These are phyloP conservation scores for Colletotrichum tofieldiae DNA, from an alignment of 2,329 filamentous ascomycete species.

Conservation along the genomic window DNA sequence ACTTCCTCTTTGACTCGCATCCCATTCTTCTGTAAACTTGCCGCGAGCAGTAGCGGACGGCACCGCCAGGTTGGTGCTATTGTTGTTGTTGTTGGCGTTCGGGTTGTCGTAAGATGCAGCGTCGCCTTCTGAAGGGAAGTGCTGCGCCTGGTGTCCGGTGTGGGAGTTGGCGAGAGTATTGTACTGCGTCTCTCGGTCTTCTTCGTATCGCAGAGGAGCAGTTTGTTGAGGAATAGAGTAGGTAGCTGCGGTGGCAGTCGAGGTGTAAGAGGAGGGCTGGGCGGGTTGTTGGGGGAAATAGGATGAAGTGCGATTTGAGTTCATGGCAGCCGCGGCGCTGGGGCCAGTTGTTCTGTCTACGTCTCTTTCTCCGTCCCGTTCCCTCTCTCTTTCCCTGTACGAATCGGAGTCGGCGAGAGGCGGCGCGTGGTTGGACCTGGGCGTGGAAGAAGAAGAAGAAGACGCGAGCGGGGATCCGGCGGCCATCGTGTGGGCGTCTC, in stretches of 20 bases:
- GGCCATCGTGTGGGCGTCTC: conserved; percentile 26
- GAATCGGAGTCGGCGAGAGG: conserved; percentile 25
- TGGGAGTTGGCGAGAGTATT: conserved; percentile 46
- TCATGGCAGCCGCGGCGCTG: conserved; percentile 20
- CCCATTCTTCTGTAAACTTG: conserved; percentile 80
- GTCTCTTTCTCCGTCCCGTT: conserved; percentile 25
- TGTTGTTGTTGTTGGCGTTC: conserved; percentile 12
- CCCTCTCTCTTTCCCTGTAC: conserved; percentile 18
- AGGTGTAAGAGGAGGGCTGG: conserved; percentile 5
- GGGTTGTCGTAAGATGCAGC: conserved; percentile 4
- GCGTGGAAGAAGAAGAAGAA: conserved; percentile 17
- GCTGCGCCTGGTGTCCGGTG: conserved; percentile 1
- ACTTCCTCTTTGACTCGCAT: conserved; percentile 77
- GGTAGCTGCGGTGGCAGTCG: not conserved
- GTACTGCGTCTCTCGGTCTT: conserved; percentile 41
- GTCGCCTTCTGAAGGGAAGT: conserved; percentile 12
- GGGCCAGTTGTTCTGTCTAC: conserved; percentile 5
- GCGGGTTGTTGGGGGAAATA: conserved; percentile 38
- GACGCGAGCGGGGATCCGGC: conserved; percentile 38
- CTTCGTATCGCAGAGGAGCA: conserved; percentile 12
- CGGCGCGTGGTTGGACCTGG: conserved; percentile 23
- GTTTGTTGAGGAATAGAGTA: conserved; percentile 1
- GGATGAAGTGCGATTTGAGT: conserved; percentile 36
- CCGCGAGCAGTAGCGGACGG: conserved; percentile 51
- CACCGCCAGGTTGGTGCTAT: conserved; percentile 7